Evolutionary conservation across 179 eudicot species (phyloP), one percentile per base, ranked within the genome.

Genomic region (Heliamphora pulchella): DNA sequence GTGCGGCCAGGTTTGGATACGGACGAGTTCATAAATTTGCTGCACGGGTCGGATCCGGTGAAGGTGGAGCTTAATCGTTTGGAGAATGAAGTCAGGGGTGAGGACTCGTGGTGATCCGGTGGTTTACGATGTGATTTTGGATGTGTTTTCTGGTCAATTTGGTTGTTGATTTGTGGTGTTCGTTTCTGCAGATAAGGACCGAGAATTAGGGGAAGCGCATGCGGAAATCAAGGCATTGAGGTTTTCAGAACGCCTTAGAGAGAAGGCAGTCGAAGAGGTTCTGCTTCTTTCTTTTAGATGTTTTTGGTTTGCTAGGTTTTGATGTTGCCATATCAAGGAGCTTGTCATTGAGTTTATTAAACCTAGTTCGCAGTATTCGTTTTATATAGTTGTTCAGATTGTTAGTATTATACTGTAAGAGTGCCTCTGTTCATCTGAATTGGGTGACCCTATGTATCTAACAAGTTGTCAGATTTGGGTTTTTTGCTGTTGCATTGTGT

Each of bases 1-100:
- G 78, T 90, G 44, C 83, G 95, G 72, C 97, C 95, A 7, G 92
- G 98, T 73, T 77, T 92, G 75, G 98, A 94, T 67, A 87, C 93
- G 2, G 98, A 94, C 47, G 98, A 94, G 78, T 90, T 91, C 84
- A 57, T 94, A 22, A 94, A 89, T 70, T 79, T 90, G 82, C 91
- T 94, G 44, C 98, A 94, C 80, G 98, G 97, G 3, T 94, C 98
- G 87, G 98, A 94, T 94, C 98, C 98, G 88, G 97, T 94, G 81
- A 92, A 88, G 84, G 73, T 94, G 66, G 97, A 94, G 89, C 91
- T 94, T 31, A 94, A 92, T 87, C 94, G 98, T 39, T 86, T 94
- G 76, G 98, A 94, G 80, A 94, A 94, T 81, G 98, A 91, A 81
- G 94, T 90, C 71, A 87, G 91, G 90, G 98, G 98, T 92, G 63